Percentiles rank a stretch among this genome's conserved stretches.
phyloP scores from a whole-genome alignment of 305 asterid species.

The Salvia sclarea region DNA sequence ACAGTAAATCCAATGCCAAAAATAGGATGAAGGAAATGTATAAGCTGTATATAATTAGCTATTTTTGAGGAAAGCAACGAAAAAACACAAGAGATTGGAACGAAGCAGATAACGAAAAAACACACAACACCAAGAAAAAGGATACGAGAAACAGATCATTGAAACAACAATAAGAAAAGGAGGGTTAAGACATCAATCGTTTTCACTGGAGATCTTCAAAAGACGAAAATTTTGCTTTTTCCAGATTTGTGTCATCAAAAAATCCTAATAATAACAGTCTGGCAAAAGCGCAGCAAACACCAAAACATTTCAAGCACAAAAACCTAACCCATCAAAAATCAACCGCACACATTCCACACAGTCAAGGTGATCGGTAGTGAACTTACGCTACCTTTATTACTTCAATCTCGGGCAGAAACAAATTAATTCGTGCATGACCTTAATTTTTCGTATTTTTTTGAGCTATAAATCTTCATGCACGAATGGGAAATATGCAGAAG shows the following conservation, averaged over 20 bases:
- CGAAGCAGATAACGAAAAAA: conserved; percentile 21
- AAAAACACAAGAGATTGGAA: neutral
- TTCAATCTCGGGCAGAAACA: neutral
- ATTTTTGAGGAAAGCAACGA: neutral
- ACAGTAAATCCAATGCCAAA: conserved; percentile 30
- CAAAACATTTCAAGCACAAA: neutral
- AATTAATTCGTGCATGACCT: conserved; percentile 21
- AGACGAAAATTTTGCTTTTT: conserved; percentile 28
- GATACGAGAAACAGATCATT: neutral
- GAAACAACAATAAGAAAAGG: conserved; percentile 13
- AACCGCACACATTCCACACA: too few relatives aligned
- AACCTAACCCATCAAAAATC: too few relatives aligned
- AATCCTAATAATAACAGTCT: neutral
- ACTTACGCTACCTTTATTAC: neutral
- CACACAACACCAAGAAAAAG: neutral
- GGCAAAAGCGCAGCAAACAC: neutral
- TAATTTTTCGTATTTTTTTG: neutral
- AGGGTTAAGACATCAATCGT: conserved; percentile 33
- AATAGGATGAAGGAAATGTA: conserved; percentile 1
- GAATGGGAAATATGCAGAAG: conserved; percentile 8
- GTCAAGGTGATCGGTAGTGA: neutral
- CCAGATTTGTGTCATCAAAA: conserved; percentile 28
- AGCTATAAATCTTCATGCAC: neutral
- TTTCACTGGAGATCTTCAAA: conserved; percentile 33
- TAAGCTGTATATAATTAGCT: neutral